Conservation (phyloP, 495 filamentous ascomycete genomes). For the Podospora comata region DNA sequence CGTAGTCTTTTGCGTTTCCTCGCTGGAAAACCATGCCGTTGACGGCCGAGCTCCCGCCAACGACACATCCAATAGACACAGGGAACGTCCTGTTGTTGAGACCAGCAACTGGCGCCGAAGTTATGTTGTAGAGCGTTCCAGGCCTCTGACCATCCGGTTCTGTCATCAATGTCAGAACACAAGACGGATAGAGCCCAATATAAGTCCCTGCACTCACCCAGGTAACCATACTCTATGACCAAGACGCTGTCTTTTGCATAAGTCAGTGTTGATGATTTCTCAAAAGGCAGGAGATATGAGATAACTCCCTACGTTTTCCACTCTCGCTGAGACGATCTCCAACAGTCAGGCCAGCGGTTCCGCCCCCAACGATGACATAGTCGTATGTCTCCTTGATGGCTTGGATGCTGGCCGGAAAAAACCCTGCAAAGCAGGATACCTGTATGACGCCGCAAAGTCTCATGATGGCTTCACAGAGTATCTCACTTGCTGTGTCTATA, state of each 20-base stretch:
- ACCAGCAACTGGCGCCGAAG: conserved; percentile 19
- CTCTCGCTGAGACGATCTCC: conserved; percentile 40
- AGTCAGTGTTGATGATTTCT: not conserved
- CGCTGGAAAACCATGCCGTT: conserved; percentile 45
- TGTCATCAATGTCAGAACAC: not conserved
- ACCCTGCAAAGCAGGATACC: not conserved
- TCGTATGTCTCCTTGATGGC: conserved; percentile 30
- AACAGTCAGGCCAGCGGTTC: conserved; percentile 51
- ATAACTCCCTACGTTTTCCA: conserved; percentile 15
- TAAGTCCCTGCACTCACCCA: conserved; percentile 20
- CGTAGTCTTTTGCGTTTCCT: conserved; percentile 55
- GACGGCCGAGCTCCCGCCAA: conserved; percentile 41
- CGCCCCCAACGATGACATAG: conserved; percentile 53
- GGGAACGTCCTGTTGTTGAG: conserved; percentile 22
- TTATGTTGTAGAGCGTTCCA: conserved; percentile 24
- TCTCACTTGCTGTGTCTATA: too few species aligned
- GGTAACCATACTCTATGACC: conserved; percentile 42
- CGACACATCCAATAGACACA: conserved; percentile 24
- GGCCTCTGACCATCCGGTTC: conserved; percentile 22
- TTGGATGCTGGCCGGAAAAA: not conserved
- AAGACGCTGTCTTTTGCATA: conserved; percentile 36
- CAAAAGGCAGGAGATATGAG: not conserved
- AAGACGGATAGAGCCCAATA: too few species aligned
- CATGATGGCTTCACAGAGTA: not conserved
- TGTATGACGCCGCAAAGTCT: not conserved